Percentiles rank a stretch among this genome's conserved stretches.
phyloP scores from a whole-genome alignment of 1,284 basidiomycete species.

The Ustilago xerochloae region DNA sequence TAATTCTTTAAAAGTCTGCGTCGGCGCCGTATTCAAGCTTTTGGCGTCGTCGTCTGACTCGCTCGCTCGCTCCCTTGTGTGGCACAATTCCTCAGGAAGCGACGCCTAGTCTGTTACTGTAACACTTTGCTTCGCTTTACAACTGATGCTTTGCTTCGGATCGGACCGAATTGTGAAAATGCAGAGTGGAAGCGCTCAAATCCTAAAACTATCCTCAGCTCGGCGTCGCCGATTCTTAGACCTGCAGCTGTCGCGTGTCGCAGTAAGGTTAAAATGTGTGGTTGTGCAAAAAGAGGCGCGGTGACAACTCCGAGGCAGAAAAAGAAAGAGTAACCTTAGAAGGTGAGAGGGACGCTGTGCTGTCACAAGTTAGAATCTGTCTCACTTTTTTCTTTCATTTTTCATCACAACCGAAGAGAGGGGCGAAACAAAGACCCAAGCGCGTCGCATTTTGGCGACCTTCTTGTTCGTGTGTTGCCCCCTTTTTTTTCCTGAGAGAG shows the following conservation, averaged over 20 bases:
- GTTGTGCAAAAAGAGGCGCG: neutral
- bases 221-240: too few relatives aligned
- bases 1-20: too few relatives aligned
- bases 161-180: too few relatives aligned
- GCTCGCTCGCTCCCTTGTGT: too few relatives aligned
- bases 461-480: neutral
- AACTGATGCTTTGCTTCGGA: too few relatives aligned
- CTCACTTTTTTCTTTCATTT: neutral
- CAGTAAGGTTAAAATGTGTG: neutral
- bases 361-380: neutral
- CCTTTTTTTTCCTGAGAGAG: too few relatives aligned
- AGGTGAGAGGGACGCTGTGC: neutral
- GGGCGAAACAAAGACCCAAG: neutral
- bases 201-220: too few relatives aligned
- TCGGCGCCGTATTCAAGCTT: too few relatives aligned
- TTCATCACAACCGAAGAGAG: neutral
- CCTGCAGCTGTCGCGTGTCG: neutral
- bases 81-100: too few relatives aligned
- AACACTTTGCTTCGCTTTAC: too few relatives aligned
- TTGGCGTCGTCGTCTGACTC: neutral
- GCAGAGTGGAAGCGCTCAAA: too few relatives aligned
- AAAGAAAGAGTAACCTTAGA: neutral
- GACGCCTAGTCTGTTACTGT: too few relatives aligned
- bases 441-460: neutral
- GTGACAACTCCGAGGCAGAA: conserved; percentile 5